phyloP scores from a whole-genome alignment of 2,329 filamentous ascomycete species.

The Colletotrichum noveboracense region DNA sequence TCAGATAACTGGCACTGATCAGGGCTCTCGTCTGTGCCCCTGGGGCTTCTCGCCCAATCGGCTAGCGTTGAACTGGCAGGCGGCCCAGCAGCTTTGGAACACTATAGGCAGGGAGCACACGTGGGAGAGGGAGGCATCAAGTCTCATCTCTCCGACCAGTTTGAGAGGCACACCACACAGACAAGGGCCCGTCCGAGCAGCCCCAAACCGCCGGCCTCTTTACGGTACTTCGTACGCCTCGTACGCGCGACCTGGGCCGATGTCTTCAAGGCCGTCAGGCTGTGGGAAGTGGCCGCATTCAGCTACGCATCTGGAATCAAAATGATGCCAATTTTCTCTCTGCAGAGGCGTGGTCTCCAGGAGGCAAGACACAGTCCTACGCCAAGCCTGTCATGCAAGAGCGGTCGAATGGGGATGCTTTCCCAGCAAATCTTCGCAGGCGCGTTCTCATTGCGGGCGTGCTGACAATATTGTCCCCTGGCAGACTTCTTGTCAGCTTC shows the following conservation, averaged over 20 bases:
- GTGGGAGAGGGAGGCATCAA: constrained; percentile 6
- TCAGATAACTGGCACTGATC: constrained; percentile 5
- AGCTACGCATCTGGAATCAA: background rate
- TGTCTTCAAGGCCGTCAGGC: background rate
- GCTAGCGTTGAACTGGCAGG: background rate
- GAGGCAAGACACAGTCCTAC: background rate
- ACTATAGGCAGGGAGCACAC: constrained; percentile 11
- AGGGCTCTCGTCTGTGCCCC: background rate
- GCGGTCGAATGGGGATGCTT: background rate
- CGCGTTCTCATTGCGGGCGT: background rate
- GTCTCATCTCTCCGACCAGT: background rate
- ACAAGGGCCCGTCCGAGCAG: background rate
- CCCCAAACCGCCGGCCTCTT: background rate
- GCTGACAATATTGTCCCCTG: background rate
- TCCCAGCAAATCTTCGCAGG: background rate
- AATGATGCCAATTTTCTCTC: background rate
- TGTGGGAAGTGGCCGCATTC: background rate
- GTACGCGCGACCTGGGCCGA: background rate
- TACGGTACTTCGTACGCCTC: background rate
- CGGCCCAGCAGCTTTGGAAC: background rate
- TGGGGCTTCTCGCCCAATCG: background rate
- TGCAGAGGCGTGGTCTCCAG: background rate
- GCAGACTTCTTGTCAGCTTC: background rate
- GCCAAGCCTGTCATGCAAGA: background rate
- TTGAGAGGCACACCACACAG: constrained; percentile 2